Evolutionary conservation across 208 protist genomes (phyloP).

Genomic region (Trypanosoma avium): DNA sequence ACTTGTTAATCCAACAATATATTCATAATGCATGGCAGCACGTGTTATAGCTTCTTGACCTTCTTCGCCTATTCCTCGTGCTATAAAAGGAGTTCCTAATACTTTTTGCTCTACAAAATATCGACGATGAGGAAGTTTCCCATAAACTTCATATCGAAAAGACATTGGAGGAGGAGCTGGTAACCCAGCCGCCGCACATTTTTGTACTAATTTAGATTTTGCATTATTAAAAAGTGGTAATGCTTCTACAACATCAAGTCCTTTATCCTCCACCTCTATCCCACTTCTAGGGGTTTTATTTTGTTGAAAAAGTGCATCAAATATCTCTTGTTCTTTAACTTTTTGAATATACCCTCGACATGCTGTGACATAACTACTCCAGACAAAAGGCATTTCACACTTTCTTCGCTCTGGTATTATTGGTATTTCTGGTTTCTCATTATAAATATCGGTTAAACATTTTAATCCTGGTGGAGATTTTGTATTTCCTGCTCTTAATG

Average conservation of each 20-base stretch:
- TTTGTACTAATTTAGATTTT: conserved; percentile 28
- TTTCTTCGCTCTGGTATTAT: conserved; percentile 24
- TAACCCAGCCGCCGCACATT: conserved; percentile 44
- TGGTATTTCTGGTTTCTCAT: conserved; percentile 17
- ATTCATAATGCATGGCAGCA: conserved; percentile 77
- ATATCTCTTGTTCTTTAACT: conserved; percentile 20
- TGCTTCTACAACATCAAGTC: conserved; percentile 34
- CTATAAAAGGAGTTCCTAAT: conserved; percentile 63
- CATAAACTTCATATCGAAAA: conserved; percentile 49
- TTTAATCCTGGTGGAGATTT: conserved; percentile 65
- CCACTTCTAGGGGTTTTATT: conserved; percentile 29
- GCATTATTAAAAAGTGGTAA: conserved; percentile 36
- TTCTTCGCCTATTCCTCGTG: conserved; percentile 44
- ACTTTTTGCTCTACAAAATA: conserved; percentile 56
- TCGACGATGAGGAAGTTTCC: conserved; percentile 24
- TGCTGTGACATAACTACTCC: conserved; percentile 31
- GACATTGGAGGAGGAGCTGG: conserved; percentile 33
- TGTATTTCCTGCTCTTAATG: conserved; percentile 26
- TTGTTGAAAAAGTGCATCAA: conserved; percentile 31
- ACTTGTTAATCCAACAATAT: conserved; percentile 42
- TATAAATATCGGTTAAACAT: conserved; percentile 17
- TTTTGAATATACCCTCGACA: conserved; percentile 35
- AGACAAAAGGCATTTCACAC: conserved; percentile 24
- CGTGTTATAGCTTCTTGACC: conserved; percentile 44
- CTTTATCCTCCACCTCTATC: conserved; percentile 35